Conservation (phyloP, 176 grass and related monocot genomes). For the Oryza glaberrima region DNA sequence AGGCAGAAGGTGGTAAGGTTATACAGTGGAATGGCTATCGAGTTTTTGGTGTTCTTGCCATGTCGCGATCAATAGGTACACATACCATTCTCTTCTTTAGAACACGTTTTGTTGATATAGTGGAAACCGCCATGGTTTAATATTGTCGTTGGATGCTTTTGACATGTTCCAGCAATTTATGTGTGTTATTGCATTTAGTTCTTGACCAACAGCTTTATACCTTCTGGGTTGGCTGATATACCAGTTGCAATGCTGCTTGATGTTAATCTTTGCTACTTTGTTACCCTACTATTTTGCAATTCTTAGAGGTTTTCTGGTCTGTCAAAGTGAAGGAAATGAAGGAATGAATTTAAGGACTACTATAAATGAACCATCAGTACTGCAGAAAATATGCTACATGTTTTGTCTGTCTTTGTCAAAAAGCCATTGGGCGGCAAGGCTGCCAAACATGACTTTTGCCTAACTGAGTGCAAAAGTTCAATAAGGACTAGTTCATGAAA, state of each 20-base stretch:
- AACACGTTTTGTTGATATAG: slow-evolving; percentile 5
- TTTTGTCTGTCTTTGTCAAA: slow-evolving; percentile 4
- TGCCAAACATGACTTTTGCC: neutral
- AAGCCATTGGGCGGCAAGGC: neutral
- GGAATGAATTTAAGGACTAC: neutral
- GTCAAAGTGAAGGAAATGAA: neutral
- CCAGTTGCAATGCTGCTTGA: slow-evolving; percentile 2
- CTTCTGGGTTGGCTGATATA: neutral
- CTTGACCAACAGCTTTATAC: neutral
- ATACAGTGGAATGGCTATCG: slow-evolving; percentile 99
- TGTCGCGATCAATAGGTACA: slow-evolving; percentile 97
- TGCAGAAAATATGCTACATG: neutral
- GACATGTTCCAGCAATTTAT: neutral
- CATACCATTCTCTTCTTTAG: slow-evolving; percentile 20
- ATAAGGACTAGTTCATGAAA: neutral
- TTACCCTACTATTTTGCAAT: neutral
- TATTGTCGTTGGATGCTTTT: slow-evolving; percentile 1
- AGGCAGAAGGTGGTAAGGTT: slow-evolving; percentile 85
- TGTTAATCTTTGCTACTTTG: slow-evolving; percentile 6
- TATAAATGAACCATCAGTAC: neutral
- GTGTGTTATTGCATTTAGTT: slow-evolving; percentile 3
- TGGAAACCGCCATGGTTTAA: neutral
- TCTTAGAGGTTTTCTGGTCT: neutral
- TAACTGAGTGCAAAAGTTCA: neutral
- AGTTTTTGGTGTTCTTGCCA: slow-evolving; percentile 97